A percentile compares a stretch with the other conserved stretches of the same genome.
These are phyloP conservation scores for Candida smagusa DNA, from an alignment of 1,139 yeast species.

Conservation along the genomic window DNA sequence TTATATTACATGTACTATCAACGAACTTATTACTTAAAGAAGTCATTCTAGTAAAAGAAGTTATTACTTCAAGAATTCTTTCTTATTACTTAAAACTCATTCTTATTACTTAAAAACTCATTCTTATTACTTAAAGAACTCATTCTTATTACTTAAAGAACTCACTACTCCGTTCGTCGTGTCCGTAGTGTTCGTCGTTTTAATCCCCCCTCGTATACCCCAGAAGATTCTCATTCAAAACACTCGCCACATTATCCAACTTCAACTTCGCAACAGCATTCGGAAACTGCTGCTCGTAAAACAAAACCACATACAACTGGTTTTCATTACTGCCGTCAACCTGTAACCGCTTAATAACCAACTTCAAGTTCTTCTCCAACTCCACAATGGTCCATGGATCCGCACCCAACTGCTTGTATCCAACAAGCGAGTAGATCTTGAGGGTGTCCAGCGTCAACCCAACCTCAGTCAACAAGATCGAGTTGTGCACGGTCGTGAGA, in stretches of 20 bases:
- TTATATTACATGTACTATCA: no score
- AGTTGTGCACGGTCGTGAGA: conserved; percentile 31
- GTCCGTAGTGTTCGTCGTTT: no score
- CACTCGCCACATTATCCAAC: conserved; percentile 33
- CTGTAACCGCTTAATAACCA: conserved; percentile 25
- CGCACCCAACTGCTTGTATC: conserved; percentile 31
- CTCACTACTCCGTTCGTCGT: no score
- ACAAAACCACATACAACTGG: conserved; percentile 25
- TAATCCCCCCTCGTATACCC: conserved; percentile 19
- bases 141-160: no score
- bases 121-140: no score
- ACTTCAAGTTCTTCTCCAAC: conserved; percentile 27
- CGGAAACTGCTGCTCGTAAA: conserved; percentile 33
- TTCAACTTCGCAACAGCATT: conserved; percentile 44
- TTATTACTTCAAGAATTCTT: no score
- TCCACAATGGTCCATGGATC: conserved; percentile 33
- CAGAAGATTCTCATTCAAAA: conserved; percentile 31
- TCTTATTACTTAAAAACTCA: no score
- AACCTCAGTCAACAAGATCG: conserved; percentile 12
- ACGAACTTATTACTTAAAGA: no score
- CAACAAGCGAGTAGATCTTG: conserved; percentile 45
- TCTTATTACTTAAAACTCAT: no score
- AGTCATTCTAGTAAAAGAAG: no score
- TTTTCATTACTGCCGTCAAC: conserved; percentile 9
- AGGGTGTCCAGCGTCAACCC: conserved; percentile 36